phyloP scores from a whole-genome alignment of 1,284 basidiomycete genomes.

The Flammula alnicola region DNA sequence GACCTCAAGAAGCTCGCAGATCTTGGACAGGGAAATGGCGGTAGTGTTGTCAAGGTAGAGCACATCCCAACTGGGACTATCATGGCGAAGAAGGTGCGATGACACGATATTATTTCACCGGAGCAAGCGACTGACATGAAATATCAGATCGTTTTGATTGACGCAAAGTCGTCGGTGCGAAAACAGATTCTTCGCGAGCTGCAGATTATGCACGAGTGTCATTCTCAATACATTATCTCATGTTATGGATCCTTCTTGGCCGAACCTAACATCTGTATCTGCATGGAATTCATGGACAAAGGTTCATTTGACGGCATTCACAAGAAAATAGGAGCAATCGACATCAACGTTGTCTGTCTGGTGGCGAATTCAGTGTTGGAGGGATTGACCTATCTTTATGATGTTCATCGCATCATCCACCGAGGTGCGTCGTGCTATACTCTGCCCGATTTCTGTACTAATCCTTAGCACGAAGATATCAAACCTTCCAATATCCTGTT shows the following conservation, averaged over 20 bases:
- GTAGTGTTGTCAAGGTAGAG: constrained; percentile 95
- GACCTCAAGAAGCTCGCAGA: constrained; percentile 87
- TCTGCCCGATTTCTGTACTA: constrained; percentile 2
- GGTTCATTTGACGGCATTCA: constrained; percentile 92
- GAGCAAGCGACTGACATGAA: neutral
- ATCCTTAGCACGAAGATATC: constrained; percentile 69
- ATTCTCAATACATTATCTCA: constrained; percentile 91
- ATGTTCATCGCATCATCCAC: constrained; percentile 98
- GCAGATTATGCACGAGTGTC: constrained; percentile 98
- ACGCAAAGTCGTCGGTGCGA: constrained; percentile 95
- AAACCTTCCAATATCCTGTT: constrained; percentile 98
- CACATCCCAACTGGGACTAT: constrained; percentile 87
- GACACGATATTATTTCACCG: neutral
- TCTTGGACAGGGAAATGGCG: constrained; percentile 96
- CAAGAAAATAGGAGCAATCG: constrained; percentile 89
- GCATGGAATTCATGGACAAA: constrained; percentile 98
- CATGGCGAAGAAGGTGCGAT: constrained; percentile 92
- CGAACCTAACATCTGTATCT: constrained; percentile 98
- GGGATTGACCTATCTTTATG: constrained; percentile 97
- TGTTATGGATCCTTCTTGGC: constrained; percentile 96
- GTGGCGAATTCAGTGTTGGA: constrained; percentile 93
- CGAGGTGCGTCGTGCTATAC: constrained; percentile 65
- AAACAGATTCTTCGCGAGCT: constrained; percentile 98
- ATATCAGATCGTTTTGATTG: constrained; percentile 93
- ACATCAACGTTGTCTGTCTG: constrained; percentile 88